Conservation (phyloP, 2,329 filamentous ascomycete genomes). For the Hysterium pulicare region DNA sequence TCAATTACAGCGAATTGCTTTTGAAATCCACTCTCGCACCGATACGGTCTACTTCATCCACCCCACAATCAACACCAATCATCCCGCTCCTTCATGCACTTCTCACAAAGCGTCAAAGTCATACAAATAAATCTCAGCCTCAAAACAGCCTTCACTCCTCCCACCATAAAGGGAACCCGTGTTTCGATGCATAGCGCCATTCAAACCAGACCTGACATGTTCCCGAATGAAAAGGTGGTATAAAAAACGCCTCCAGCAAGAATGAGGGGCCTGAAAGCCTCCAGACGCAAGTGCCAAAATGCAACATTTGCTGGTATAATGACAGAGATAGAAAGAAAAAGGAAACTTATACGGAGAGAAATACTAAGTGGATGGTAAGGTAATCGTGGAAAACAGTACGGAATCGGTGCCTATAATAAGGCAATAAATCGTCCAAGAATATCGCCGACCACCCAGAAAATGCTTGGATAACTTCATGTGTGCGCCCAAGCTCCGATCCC, state of each 20-base stretch:
- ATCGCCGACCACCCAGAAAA: too few species aligned
- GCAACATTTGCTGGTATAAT: slow-evolving; percentile 29
- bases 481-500: too few species aligned
- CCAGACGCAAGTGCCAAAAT: slow-evolving; percentile 26
- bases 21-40: too few species aligned
- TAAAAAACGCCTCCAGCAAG: slow-evolving; percentile 27
- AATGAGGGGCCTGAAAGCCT: slow-evolving; percentile 24
- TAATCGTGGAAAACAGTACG: background rate
- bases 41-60: too few species aligned
- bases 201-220: background rate
- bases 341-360: background rate
- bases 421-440: too few species aligned
- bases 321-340: slow-evolving; percentile 16
- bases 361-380: background rate
- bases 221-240: slow-evolving; percentile 12
- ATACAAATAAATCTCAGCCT: slow-evolving; percentile 10
- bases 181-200: background rate
- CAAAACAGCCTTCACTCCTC: background rate
- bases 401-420: background rate
- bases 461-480: too few species aligned
- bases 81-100: slow-evolving; percentile 20
- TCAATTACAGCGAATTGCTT: too few species aligned
- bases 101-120: slow-evolving; percentile 28
- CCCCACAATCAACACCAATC: background rate
- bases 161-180: background rate